These are phyloP conservation scores for Moesziomyces sp. DNA, from an alignment of 1,284 basidiomycete species.

Conservation along the genomic window DNA sequence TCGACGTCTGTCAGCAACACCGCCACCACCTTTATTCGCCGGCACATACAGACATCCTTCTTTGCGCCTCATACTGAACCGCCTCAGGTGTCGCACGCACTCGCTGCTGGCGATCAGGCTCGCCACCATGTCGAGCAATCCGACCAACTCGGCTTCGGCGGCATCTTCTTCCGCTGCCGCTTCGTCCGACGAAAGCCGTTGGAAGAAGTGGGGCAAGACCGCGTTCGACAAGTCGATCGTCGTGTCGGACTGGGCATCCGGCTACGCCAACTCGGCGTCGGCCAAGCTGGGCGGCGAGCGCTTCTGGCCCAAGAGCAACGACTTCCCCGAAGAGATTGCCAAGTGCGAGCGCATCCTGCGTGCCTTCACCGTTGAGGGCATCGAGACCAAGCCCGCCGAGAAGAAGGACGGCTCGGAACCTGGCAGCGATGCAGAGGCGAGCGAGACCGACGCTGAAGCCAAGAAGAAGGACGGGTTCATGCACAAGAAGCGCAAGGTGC, in stretches of 20 bases:
- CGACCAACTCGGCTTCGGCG: not conserved
- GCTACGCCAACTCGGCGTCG: slow-evolving; percentile 60
- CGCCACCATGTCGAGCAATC: slow-evolving; percentile 13
- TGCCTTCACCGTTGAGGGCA: slow-evolving; percentile 58
- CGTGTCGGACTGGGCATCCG: slow-evolving; percentile 62
- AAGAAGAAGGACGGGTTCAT: slow-evolving; percentile 54
- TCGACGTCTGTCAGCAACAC: too few species aligned
- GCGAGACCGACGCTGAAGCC: slow-evolving; percentile 50
- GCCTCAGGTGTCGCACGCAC: too few species aligned
- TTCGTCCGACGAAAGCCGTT: slow-evolving; percentile 22
- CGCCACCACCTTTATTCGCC: too few species aligned
- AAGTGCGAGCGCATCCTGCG: slow-evolving; percentile 71
- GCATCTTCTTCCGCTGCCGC: slow-evolving; percentile 5
- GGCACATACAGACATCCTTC: not conserved
- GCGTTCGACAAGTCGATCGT: slow-evolving; percentile 58
- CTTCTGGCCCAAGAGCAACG: slow-evolving; percentile 72
- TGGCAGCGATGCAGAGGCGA: slow-evolving; percentile 59
- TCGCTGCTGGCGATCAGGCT: not conserved
- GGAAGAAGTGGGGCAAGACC: slow-evolving; percentile 45
- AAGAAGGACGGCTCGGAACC: slow-evolving; percentile 1
- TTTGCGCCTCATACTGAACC: too few species aligned
- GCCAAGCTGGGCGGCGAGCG: slow-evolving; percentile 70
- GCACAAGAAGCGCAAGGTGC: slow-evolving; percentile 69
- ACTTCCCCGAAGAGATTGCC: slow-evolving; percentile 71
- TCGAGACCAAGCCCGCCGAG: slow-evolving; percentile 48